A percentile compares a stretch with the other conserved stretches of the same genome.
These are phyloP conservation scores for Vaccinium vitisidaea DNA, from an alignment of 148 eudicot genomes.

Conservation along the genomic window DNA sequence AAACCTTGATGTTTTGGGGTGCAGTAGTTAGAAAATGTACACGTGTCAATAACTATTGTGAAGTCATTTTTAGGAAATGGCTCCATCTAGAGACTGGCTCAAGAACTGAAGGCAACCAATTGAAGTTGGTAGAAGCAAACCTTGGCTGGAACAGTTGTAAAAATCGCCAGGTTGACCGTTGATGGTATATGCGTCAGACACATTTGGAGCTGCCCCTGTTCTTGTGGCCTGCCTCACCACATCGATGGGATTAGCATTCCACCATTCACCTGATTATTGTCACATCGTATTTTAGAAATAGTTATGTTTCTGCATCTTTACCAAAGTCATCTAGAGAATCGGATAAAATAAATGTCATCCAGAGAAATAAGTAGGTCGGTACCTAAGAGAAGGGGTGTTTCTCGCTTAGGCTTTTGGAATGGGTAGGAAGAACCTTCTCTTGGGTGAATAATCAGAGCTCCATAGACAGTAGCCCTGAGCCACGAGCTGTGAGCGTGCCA, in stretches of 20 bases:
- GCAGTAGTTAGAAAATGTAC: not conserved
- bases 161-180: constrained; percentile 97
- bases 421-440: constrained; percentile 77
- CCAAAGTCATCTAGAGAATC: not conserved
- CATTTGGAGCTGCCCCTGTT: constrained; percentile 79
- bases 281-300: not conserved
- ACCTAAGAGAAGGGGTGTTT: constrained; percentile 84
- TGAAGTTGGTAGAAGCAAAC: constrained; percentile 33
- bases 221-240: constrained; percentile 70
- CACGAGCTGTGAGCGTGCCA: constrained; percentile 99
- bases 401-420: constrained; percentile 72
- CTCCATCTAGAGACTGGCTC: not conserved
- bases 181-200: constrained; percentile 88
- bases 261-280: constrained; percentile 79
- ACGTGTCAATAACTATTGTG: not conserved
- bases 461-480: constrained; percentile 94
- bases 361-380: not conserved
- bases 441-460: constrained; percentile 79
- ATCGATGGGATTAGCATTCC: constrained; percentile 68
- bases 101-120: not conserved
- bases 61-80: not conserved
- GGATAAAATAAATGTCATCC: not conserved
- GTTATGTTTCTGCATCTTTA: not conserved
- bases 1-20: not conserved
- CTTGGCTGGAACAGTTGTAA: constrained; percentile 77